Evolutionary conservation across 495 filamentous ascomycete species (phyloP), one percentile per base, ranked within the genome.

Genomic region (Astrothelium subdiscretum): DNA sequence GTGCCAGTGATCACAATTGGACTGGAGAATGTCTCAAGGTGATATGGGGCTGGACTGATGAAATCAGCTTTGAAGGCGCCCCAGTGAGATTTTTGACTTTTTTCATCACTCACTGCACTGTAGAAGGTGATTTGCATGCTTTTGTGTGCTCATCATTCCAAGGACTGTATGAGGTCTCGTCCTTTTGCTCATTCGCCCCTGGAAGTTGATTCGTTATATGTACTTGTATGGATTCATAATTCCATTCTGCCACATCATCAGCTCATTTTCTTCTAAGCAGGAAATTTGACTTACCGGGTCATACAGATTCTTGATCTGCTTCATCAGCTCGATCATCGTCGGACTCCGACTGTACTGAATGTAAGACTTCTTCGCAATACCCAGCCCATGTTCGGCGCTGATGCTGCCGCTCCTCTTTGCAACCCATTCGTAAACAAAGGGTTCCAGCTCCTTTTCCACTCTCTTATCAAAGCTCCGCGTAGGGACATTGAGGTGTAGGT

Each of bases 361-460:
- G 72, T 83, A 97, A 52, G 87, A 84, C 76, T 92, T 95, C 85
- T 98, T 98, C 42, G 92, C 90, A 66, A 98, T 70, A 6, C 94
- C 94, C 32, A 98, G 76, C 8, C 94, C 94, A 75, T 98, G 94
- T 73, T 98, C 94, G 31, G 94, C 94, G 69, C 90, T 95, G 72
- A 98, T 95, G 74, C 89, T 95, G 62, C 94, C 94, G 60, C 87
- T 87, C 40, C 86, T 79, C 74, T 88, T 81, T 62, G 83, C 79
- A 62, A 98, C 92, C 94, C 94, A 97, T 74, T 97, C 91, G 70
- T 96, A 98, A 31, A 98, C 87, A 77, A 87, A 98, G 2, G 94
- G 94, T 76, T 98, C 94, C 27, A 98, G 81, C 48, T 78, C 82
- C 75, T 91, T 83, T 79, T 98, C 94, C 26, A 97, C 91, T 59